A percentile compares a stretch with the other conserved stretches of the same genome.
These are phyloP conservation scores for Sporopachydermia lactativora DNA, from an alignment of 805 yeast species.

Conservation along the genomic window DNA sequence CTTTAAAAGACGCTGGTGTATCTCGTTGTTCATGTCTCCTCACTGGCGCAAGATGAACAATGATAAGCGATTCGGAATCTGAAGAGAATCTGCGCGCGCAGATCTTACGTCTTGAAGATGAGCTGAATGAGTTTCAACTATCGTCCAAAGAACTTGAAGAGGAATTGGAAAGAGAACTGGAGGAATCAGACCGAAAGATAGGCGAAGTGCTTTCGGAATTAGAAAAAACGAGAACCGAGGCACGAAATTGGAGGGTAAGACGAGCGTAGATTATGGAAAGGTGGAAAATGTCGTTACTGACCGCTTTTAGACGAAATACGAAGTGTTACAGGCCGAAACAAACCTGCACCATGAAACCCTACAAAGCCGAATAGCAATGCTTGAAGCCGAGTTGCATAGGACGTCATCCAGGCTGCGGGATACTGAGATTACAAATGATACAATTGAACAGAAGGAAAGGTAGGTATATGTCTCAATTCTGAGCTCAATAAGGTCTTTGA, in stretches of 20 bases:
- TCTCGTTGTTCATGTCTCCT: too few species aligned
- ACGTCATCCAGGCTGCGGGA: neutral
- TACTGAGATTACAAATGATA: neutral
- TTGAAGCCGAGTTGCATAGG: neutral
- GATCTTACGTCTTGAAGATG: neutral
- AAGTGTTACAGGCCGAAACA: neutral
- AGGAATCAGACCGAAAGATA: neutral
- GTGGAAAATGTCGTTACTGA: neutral
- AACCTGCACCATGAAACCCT: neutral
- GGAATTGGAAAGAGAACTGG: constrained; percentile 1
- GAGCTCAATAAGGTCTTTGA: too few species aligned
- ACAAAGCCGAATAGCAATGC: neutral
- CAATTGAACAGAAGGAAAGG: neutral
- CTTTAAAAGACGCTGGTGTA: too few species aligned
- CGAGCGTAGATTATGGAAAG: neutral
- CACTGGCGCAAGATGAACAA: neutral
- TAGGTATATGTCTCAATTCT: neutral
- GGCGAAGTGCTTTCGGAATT: neutral
- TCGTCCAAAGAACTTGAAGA: neutral
- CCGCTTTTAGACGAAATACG: neutral
- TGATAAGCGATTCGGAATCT: neutral
- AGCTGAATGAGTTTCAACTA: neutral
- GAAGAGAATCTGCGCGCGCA: neutral
- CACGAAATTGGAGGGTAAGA: neutral
- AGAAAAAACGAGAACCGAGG: neutral